phyloP scores from a whole-genome alignment of 176 grass and related monocot species.

The Avena sativa region DNA sequence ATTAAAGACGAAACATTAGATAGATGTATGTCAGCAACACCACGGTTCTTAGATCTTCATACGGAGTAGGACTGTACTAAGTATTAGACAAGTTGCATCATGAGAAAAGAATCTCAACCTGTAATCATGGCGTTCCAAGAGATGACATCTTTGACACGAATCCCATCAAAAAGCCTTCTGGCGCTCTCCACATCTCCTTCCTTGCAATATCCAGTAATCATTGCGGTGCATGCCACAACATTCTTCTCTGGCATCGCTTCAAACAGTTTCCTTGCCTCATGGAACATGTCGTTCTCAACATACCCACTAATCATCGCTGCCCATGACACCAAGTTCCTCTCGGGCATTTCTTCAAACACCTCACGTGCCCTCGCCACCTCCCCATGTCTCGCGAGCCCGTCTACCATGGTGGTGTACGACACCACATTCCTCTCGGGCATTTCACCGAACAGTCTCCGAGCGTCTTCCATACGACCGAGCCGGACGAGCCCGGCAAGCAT shows the following conservation, averaged over 20 bases:
- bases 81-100: background rate
- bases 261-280: constrained; percentile 67
- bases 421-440: constrained; percentile 79
- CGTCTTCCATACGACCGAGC: constrained; percentile 55
- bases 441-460: constrained; percentile 61
- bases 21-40: background rate
- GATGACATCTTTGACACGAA: constrained; percentile 70
- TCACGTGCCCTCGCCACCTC: constrained; percentile 60
- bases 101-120: constrained; percentile 2
- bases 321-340: constrained; percentile 73
- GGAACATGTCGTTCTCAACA: constrained; percentile 66
- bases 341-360: constrained; percentile 77
- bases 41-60: background rate
- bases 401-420: constrained; percentile 81
- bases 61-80: background rate
- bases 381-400: constrained; percentile 53
- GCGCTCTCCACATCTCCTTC: constrained; percentile 64
- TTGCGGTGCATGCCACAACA: constrained; percentile 64
- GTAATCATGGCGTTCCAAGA: constrained; percentile 89
- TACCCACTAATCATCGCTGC: constrained; percentile 80
- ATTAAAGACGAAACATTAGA: background rate
- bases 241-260: constrained; percentile 76
- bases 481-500: constrained; percentile 74
- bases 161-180: constrained; percentile 70
- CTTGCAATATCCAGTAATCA: constrained; percentile 77